Percentiles rank a stretch among this genome's conserved stretches.
These are phyloP conservation scores for Aspergillus sp. DNA, from an alignment of 2,329 filamentous ascomycete species.

Conservation along the genomic window DNA sequence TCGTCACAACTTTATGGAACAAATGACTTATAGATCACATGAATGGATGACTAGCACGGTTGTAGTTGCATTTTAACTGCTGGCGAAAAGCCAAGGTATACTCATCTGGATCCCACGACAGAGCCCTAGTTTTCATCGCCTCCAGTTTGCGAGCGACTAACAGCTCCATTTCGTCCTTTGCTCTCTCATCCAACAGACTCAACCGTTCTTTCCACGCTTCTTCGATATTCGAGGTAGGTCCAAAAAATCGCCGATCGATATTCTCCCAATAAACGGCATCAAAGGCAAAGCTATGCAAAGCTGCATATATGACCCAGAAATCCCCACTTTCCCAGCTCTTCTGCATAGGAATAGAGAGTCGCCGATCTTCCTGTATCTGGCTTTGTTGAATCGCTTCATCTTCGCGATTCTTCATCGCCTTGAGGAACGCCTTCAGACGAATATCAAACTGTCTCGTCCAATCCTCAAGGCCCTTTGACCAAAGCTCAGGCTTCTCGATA, in stretches of 20 bases:
- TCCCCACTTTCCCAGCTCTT: constrained; percentile 10
- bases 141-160: constrained; percentile 9
- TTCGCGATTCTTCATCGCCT: constrained; percentile 12
- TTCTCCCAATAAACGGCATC: constrained; percentile 12
- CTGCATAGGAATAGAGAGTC: constrained; percentile 17
- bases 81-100: neutral
- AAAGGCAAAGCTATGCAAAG: constrained; percentile 5
- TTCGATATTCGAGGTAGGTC: constrained; percentile 3
- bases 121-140: constrained; percentile 9
- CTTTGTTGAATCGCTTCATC: constrained; percentile 10
- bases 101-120: constrained; percentile 15
- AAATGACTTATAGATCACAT: too few species aligned
- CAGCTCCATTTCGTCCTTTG: constrained; percentile 10
- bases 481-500: constrained; percentile 23
- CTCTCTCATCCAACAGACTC: constrained; percentile 1
- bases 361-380: constrained; percentile 7
- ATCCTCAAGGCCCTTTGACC: constrained; percentile 17
- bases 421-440: constrained; percentile 19
- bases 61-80: too few species aligned
- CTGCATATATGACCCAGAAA: constrained; percentile 11
- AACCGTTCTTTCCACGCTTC: constrained; percentile 14
- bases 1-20: too few species aligned
- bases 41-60: too few species aligned
- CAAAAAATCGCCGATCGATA: constrained; percentile 11
- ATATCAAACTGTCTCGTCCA: constrained; percentile 17